Conservation (phyloP, 1,139 yeast species). For the Yamadazyma conglobata region DNA sequence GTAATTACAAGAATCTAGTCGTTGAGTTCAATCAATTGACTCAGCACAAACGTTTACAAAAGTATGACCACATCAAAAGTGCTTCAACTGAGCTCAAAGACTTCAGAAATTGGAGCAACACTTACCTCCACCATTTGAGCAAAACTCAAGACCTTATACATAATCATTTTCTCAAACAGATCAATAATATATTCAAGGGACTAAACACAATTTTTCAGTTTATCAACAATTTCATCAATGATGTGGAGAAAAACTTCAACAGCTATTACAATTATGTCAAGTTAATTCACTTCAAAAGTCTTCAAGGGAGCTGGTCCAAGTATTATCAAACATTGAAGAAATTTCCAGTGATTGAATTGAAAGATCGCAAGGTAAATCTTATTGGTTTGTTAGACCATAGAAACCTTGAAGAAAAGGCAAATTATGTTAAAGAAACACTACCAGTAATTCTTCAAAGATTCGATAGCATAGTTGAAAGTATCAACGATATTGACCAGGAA, state of each 20-base stretch:
- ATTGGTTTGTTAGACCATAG: constrained; percentile 26
- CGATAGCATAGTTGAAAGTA: constrained; percentile 36
- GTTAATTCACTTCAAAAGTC: constrained; percentile 44
- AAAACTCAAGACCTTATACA: constrained; percentile 20
- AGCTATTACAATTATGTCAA: constrained; percentile 46
- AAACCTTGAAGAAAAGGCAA: constrained; percentile 22
- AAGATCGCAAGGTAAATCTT: constrained; percentile 17
- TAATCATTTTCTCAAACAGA: constrained; percentile 20
- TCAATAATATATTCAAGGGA: constrained; percentile 47
- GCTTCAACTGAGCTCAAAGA: constrained; percentile 22
- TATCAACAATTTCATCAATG: constrained; percentile 47
- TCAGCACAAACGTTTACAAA: constrained; percentile 1
- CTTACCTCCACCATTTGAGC: constrained; percentile 19
- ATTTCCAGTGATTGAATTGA: constrained; percentile 27
- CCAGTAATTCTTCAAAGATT: constrained; percentile 33
- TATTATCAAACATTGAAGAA: constrained; percentile 38
- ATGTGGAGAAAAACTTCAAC: constrained; percentile 51
- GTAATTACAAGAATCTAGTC: constrained; percentile 11
- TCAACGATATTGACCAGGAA: constrained; percentile 25
- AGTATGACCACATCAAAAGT: constrained; percentile 13
- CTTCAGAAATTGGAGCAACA: constrained; percentile 29
- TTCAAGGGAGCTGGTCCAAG: constrained; percentile 46
- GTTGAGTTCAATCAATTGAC: constrained; percentile 9
- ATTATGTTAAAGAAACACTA: constrained; percentile 21
- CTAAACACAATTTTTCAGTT: constrained; percentile 58